These are phyloP conservation scores for Gymnopilus junonius DNA, from an alignment of 768 basidiomycete genomes.

Conservation along the genomic window DNA sequence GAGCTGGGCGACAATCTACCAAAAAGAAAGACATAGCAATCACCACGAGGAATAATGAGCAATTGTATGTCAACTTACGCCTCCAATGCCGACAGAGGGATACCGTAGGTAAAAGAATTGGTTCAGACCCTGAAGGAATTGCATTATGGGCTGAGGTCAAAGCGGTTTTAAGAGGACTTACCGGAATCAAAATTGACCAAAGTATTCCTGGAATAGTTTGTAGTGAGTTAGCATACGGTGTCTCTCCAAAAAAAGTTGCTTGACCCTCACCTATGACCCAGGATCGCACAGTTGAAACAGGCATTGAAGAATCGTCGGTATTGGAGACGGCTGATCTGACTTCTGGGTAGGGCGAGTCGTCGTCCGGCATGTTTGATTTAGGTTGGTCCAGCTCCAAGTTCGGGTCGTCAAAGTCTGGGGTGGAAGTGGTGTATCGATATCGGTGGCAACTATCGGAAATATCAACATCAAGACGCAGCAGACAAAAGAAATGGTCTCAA, in stretches of 20 bases:
- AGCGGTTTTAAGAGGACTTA: neutral
- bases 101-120: constrained; percentile 60
- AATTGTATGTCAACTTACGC: neutral
- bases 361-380: constrained; percentile 40
- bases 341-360: constrained; percentile 81
- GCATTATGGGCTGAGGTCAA: too few species aligned
- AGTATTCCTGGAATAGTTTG: constrained; percentile 30
- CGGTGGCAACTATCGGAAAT: neutral
- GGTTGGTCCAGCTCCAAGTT: constrained; percentile 43
- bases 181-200: constrained; percentile 60
- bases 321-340: constrained; percentile 73
- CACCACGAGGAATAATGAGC: neutral
- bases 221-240: too few species aligned
- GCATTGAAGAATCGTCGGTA: constrained; percentile 64
- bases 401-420: constrained; percentile 41
- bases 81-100: constrained; percentile 40
- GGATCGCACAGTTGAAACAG: constrained; percentile 51
- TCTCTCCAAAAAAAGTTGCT: neutral
- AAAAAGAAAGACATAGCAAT: too few species aligned
- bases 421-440: neutral
- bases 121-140: constrained; percentile 37
- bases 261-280: constrained; percentile 49
- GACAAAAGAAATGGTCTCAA: neutral
- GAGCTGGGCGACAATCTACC: constrained; percentile 65
- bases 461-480: neutral